Conservation (phyloP, 305 asterid species). For the Fraxinus xanthoxyloides region DNA sequence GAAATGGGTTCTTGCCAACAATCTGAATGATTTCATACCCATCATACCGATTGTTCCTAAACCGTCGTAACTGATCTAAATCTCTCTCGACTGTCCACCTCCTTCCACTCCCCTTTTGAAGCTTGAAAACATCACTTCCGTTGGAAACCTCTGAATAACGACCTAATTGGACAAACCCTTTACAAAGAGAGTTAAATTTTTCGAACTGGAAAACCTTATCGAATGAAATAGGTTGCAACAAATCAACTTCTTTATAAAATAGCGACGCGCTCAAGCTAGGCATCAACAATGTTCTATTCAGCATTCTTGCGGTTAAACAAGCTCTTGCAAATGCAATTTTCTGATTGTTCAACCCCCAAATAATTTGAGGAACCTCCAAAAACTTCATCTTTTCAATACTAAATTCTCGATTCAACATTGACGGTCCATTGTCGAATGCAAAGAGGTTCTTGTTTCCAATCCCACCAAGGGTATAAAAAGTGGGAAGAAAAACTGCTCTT, state of each 20-base stretch:
- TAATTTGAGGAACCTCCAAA: conserved; percentile 77
- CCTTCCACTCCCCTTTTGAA: conserved; percentile 83
- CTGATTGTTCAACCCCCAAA: conserved; percentile 93
- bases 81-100: conserved; percentile 77
- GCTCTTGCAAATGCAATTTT: conserved; percentile 89
- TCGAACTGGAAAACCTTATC: conserved; percentile 71
- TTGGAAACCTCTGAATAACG: conserved; percentile 52
- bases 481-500: conserved; percentile 37
- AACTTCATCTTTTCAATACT: conserved; percentile 35
- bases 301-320: conserved; percentile 73
- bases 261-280: conserved; percentile 89
- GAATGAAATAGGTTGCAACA: conserved; percentile 62
- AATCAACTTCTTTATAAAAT: conserved; percentile 81
- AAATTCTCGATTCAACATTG: neutral
- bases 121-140: conserved; percentile 43
- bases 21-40: conserved; percentile 49
- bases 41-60: conserved; percentile 32
- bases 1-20: conserved; percentile 82
- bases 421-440: conserved; percentile 15
- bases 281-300: conserved; percentile 75
- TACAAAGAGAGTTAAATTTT: conserved; percentile 63
- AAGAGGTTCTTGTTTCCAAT: conserved; percentile 31
- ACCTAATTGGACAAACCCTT: conserved; percentile 61
- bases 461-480: conserved; percentile 31
- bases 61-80: conserved; percentile 55